Conservation (phyloP, 2,329 filamentous ascomycete species). For the Amylocarpus encephaloides region DNA sequence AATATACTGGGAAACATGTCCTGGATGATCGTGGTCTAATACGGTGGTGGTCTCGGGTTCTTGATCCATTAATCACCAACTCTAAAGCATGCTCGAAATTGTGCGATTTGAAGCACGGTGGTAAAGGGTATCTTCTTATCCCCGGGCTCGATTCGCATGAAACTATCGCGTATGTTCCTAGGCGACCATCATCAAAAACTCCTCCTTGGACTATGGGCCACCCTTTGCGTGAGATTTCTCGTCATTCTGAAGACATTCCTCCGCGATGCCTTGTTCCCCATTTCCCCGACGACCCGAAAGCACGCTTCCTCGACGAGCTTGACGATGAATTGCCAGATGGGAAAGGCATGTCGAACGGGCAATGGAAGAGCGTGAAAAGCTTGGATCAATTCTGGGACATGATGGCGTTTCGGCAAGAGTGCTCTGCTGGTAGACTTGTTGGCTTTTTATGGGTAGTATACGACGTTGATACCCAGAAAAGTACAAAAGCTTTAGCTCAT, state of each 20-base stretch:
- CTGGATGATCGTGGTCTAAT: constrained; percentile 85
- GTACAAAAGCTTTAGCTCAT: no score
- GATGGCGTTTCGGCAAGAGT: constrained; percentile 96
- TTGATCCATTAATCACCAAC: constrained; percentile 61
- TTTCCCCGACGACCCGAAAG: constrained; percentile 93
- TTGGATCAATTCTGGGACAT: constrained; percentile 97
- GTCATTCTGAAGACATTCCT: constrained; percentile 61
- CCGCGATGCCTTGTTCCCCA: constrained; percentile 80
- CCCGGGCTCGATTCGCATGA: constrained; percentile 82
- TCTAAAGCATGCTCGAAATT: constrained; percentile 6
- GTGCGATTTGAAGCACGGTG: constrained; percentile 35
- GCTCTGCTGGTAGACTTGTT: constrained; percentile 83
- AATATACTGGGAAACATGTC: constrained; percentile 82
- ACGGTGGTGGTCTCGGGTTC: constrained; percentile 89
- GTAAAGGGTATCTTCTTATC: constrained; percentile 78
- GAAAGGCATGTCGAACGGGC: constrained; percentile 50
- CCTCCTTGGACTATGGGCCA: constrained; percentile 60
- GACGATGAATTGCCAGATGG: constrained; percentile 71
- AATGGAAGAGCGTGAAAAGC: constrained; percentile 77
- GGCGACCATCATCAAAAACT: constrained; percentile 33
- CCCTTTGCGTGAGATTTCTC: constrained; percentile 59
- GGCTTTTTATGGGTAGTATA: constrained; percentile 90
- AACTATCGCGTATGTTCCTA: constrained; percentile 70
- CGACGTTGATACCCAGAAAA: no score
- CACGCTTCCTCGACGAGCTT: constrained; percentile 79